Evolutionary conservation across 495 filamentous ascomycete species (phyloP).

Genomic region (Cryomyces antarcticus): DNA sequence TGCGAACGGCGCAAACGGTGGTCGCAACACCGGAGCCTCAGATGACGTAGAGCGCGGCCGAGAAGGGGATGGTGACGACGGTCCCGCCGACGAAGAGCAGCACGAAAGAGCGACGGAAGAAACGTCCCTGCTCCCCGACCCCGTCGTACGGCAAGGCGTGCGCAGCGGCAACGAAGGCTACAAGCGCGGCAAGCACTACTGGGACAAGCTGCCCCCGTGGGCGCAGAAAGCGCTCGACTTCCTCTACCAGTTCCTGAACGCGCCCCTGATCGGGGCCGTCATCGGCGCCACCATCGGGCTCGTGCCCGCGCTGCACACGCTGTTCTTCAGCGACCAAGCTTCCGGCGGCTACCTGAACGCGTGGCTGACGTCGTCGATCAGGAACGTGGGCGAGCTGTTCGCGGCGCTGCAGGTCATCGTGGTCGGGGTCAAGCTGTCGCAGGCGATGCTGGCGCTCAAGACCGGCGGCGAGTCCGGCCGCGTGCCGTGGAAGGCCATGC

Average conservation of each 20-base stretch:
- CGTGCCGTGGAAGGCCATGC: constrained; percentile 30
- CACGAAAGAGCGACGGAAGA: constrained; percentile 22
- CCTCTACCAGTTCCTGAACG: constrained; percentile 36
- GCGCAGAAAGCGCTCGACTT: constrained; percentile 23
- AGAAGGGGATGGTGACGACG: constrained; percentile 12
- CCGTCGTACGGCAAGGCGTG: constrained; percentile 9
- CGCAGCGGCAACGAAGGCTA: constrained; percentile 9
- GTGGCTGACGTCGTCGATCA: constrained; percentile 47
- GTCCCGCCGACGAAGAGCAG: constrained; percentile 8
- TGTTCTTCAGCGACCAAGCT: constrained; percentile 41
- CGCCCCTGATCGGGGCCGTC: constrained; percentile 43
- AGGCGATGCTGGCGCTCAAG: constrained; percentile 30
- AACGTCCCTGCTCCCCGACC: constrained; percentile 28
- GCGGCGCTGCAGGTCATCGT: constrained; percentile 51
- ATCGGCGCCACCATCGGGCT: constrained; percentile 43
- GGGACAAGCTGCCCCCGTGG: constrained; percentile 19
- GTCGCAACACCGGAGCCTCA: constrained; percentile 1
- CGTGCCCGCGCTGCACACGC: constrained; percentile 35
- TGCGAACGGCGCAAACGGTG: neutral
- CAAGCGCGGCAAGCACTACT: constrained; percentile 10
- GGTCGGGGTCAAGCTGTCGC: constrained; percentile 46
- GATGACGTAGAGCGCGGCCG: constrained; percentile 13
- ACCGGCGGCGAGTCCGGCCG: constrained; percentile 23
- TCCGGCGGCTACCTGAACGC: constrained; percentile 52
- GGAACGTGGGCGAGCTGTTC: constrained; percentile 50